A percentile compares a stretch with the other conserved stretches of the same genome.
Conservation (phyloP, 2,329 filamentous ascomycete genomes). For the Aspergillus arachidicola region DNA sequence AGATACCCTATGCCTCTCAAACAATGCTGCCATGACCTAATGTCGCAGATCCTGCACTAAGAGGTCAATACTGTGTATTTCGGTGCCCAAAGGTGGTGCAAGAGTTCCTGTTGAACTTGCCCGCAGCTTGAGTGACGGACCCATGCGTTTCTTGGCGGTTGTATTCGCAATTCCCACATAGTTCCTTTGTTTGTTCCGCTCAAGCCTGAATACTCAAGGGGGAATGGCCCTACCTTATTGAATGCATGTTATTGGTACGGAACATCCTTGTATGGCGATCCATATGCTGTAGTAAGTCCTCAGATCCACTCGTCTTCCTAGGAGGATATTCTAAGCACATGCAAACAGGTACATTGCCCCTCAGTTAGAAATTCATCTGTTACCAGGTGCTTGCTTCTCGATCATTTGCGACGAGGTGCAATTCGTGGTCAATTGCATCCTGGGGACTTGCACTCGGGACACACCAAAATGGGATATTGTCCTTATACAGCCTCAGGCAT, state of each 20-base stretch:
- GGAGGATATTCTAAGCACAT: conserved; percentile 6
- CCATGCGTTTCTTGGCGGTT: conserved; percentile 5
- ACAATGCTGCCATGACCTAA: conserved; percentile 6
- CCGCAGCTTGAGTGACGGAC: neutral
- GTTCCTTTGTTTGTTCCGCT: neutral
- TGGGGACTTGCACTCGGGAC: neutral
- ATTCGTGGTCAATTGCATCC: conserved; percentile 3
- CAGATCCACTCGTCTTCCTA: conserved; percentile 1
- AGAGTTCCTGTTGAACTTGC: neutral
- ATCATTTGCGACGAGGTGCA: neutral
- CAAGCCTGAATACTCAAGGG: neutral
- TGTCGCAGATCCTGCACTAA: neutral
- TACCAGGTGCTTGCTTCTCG: neutral
- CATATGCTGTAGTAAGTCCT: conserved; percentile 9
- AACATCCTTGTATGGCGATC: neutral
- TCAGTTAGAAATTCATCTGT: neutral
- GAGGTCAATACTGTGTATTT: neutral
- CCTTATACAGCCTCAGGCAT: conserved; percentile 13
- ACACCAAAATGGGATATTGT: conserved; percentile 13
- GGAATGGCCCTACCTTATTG: neutral
- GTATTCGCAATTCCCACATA: neutral
- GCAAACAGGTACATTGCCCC: conserved; percentile 2
- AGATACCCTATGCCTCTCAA: neutral
- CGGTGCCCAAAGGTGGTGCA: neutral
- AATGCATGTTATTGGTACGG: conserved; percentile 1